Conservation (phyloP, 495 filamentous ascomycete species). For the Hypoxylon lienhwacheense region DNA sequence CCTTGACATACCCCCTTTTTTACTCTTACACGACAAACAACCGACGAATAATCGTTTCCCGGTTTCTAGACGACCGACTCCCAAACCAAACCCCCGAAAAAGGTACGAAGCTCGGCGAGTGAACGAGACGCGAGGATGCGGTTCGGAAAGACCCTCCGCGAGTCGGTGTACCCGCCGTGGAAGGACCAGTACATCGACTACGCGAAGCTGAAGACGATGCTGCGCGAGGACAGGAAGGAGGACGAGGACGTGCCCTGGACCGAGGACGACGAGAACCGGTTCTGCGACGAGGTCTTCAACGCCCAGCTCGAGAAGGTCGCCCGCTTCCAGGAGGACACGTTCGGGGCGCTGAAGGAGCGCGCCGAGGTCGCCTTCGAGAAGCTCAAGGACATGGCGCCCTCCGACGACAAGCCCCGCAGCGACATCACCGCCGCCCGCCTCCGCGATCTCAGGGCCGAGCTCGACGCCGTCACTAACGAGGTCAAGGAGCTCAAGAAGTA, state of each 20-base stretch:
- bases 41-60: background rate
- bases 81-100: background rate
- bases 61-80: background rate
- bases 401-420: conserved; percentile 42
- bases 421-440: conserved; percentile 58
- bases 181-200: conserved; percentile 94
- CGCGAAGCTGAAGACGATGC: conserved; percentile 80
- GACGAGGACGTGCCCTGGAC: conserved; percentile 74
- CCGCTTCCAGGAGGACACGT: conserved; percentile 78
- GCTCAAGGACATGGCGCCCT: conserved; percentile 58
- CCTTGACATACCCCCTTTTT: background rate
- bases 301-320: conserved; percentile 94
- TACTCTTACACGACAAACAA: background rate
- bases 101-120: background rate
- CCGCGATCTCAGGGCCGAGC: conserved; percentile 70
- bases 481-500: conserved; percentile 93
- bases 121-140: conserved; percentile 63
- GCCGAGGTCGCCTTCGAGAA: conserved; percentile 62
- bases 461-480: conserved; percentile 86
- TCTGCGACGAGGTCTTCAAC: conserved; percentile 94
- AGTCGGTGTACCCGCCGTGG: conserved; percentile 85
- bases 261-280: conserved; percentile 88
- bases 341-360: conserved; percentile 69
- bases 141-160: conserved; percentile 84
- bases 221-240: conserved; percentile 71